phyloP scores from a whole-genome alignment of 2,329 filamentous ascomycete species.

The Aspergillus melleus region DNA sequence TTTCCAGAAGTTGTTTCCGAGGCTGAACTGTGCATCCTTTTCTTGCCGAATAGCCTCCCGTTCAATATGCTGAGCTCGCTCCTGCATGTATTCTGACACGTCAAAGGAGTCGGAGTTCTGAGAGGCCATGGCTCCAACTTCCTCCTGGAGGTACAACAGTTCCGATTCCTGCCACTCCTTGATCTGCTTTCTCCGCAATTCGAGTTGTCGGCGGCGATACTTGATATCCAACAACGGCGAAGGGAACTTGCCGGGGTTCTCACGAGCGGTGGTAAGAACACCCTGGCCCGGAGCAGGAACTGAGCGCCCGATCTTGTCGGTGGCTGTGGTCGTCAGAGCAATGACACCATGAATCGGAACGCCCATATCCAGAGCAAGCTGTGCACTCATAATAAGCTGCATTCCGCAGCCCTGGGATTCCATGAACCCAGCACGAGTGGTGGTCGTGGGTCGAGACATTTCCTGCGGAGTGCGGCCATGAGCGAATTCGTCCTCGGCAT shows the following conservation, averaged over 20 bases:
- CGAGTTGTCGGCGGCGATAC: slow-evolving; percentile 92
- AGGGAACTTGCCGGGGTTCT: slow-evolving; percentile 86
- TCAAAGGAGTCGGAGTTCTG: slow-evolving; percentile 70
- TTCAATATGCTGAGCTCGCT: slow-evolving; percentile 83
- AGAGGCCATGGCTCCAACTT: slow-evolving; percentile 86
- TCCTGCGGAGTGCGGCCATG: slow-evolving; percentile 93
- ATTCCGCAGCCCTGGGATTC: slow-evolving; percentile 98
- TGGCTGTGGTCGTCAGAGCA: slow-evolving; percentile 90
- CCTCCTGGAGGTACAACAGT: slow-evolving; percentile 87
- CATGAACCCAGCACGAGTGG: slow-evolving; percentile 97
- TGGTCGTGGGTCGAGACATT: slow-evolving; percentile 97
- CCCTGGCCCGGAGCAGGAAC: slow-evolving; percentile 95
- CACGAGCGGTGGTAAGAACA: slow-evolving; percentile 92
- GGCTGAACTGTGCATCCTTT: slow-evolving; percentile 86
- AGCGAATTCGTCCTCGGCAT: slow-evolving; percentile 91
- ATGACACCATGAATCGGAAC: slow-evolving; percentile 96
- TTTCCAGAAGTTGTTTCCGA: slow-evolving; percentile 99
- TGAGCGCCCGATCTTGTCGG: slow-evolving; percentile 98
- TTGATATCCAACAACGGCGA: slow-evolving; percentile 96
- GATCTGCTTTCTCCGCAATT: slow-evolving; percentile 90
- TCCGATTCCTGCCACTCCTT: slow-evolving; percentile 96
- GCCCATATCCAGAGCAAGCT: slow-evolving; percentile 95
- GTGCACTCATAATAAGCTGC: slow-evolving; percentile 97
- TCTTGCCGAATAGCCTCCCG: slow-evolving; percentile 84
- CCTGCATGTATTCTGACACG: slow-evolving; percentile 80